A percentile compares a stretch with the other conserved stretches of the same genome.
Evolutionary conservation across 1,139 yeast species (phyloP).

Genomic region (Arxiozyma telluris): DNA sequence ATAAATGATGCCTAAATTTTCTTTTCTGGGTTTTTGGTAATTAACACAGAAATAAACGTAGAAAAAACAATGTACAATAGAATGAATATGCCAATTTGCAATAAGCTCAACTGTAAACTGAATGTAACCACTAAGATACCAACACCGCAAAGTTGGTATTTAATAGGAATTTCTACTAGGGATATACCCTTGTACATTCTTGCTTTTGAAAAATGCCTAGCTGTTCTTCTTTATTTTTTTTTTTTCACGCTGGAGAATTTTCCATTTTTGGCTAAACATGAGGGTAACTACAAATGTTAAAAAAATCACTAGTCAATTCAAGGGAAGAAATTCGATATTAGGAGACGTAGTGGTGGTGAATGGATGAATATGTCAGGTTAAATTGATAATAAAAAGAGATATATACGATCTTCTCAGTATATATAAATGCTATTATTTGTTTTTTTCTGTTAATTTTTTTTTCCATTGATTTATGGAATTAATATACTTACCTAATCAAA

Average conservation of each 20-base stretch:
- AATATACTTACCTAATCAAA: background rate
- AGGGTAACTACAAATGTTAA: background rate
- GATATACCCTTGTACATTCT: background rate
- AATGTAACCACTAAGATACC: too few species aligned
- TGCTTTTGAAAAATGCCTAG: too few species aligned
- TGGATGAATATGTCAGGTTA: background rate
- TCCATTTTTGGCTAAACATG: background rate
- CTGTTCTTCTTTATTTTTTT: background rate
- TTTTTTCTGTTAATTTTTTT: background rate
- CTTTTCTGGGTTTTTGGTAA: too few species aligned
- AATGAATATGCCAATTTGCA: background rate
- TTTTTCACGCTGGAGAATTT: too few species aligned
- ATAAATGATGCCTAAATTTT: background rate
- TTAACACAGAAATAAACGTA: background rate
- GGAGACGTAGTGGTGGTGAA: too few species aligned
- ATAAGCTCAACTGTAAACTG: background rate
- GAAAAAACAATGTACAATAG: too few species aligned
- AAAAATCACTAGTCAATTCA: background rate
- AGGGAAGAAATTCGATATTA: background rate
- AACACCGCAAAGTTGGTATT: background rate
- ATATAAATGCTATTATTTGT: background rate
- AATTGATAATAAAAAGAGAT: background rate
- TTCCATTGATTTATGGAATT: background rate
- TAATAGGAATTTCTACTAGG: background rate
- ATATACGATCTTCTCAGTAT: too few species aligned